These are phyloP conservation scores for Tuber borchii DNA, from an alignment of 495 filamentous ascomycete genomes.

Conservation along the genomic window DNA sequence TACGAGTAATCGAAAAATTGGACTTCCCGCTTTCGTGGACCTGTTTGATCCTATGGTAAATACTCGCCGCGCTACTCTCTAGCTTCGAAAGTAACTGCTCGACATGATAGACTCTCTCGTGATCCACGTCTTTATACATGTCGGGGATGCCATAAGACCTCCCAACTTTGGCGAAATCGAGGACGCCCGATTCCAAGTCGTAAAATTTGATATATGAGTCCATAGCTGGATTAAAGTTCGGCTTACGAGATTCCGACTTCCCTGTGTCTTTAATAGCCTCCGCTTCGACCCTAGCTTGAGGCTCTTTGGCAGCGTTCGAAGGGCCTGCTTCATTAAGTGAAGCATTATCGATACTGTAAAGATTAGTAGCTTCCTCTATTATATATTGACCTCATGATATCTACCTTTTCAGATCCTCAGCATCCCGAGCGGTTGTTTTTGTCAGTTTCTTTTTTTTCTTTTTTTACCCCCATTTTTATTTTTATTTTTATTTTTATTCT, in stretches of 20 bases:
- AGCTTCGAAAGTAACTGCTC: constrained; percentile 25
- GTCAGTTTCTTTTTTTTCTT: neutral
- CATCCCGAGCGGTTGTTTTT: no score
- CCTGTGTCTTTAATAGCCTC: neutral
- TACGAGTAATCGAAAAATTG: constrained; percentile 43
- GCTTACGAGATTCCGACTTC: neutral
- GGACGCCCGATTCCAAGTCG: no score
- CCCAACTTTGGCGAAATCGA: no score
- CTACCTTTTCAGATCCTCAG: neutral
- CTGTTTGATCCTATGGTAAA: constrained; percentile 31
- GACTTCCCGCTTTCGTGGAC: constrained; percentile 21
- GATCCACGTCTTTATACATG: constrained; percentile 43
- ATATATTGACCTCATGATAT: neutral
- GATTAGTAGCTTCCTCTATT: no score
- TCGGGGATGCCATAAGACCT: constrained; percentile 18
- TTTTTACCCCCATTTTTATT: no score
- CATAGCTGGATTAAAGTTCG: neutral
- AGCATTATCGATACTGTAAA: no score
- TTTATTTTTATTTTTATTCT: no score
- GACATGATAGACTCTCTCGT: constrained; percentile 33
- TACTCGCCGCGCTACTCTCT: constrained; percentile 24
- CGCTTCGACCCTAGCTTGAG: no score
- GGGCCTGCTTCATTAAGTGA: no score
- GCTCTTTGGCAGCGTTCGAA: no score
- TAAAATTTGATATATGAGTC: no score